Conservation (phyloP, 116 monocot genomes). For the Iris pallida region DNA sequence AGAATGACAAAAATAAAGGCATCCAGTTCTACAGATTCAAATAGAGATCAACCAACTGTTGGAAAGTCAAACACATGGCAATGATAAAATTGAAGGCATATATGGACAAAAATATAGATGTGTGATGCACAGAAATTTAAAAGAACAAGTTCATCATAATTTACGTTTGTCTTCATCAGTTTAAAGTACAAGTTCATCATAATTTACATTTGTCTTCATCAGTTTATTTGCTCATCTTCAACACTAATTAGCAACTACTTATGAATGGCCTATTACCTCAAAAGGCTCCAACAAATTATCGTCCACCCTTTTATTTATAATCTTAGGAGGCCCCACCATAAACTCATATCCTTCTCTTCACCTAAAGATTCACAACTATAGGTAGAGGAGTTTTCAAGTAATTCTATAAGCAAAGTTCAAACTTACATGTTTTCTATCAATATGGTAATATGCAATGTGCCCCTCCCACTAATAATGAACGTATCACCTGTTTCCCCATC, state of each 20-base stretch:
- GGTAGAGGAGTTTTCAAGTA: constrained; percentile 3
- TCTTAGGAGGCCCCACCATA: constrained; percentile 98
- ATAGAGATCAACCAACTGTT: background rate
- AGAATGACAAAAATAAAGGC: background rate
- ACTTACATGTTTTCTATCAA: constrained; percentile 93
- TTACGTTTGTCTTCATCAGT: no score
- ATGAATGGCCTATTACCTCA: constrained; percentile 50
- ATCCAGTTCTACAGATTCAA: constrained; percentile 1
- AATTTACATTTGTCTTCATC: no score
- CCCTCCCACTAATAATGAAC: constrained; percentile 93
- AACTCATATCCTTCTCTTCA: constrained; percentile 98
- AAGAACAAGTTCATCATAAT: background rate
- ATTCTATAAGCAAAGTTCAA: constrained; percentile 3
- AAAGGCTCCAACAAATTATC: constrained; percentile 80
- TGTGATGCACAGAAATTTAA: background rate
- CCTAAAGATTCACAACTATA: constrained; percentile 31
- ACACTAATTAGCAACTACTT: background rate
- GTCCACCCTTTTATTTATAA: constrained; percentile 78
- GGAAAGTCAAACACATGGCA: background rate
- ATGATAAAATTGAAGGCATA: background rate
- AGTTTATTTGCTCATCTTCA: background rate
- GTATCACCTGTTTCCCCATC: constrained; percentile 96
- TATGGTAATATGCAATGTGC: constrained; percentile 93
- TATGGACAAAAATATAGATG: background rate
- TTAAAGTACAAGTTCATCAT: no score